phyloP scores from a whole-genome alignment of 768 basidiomycete genomes.

The Mrakia blollopis region DNA sequence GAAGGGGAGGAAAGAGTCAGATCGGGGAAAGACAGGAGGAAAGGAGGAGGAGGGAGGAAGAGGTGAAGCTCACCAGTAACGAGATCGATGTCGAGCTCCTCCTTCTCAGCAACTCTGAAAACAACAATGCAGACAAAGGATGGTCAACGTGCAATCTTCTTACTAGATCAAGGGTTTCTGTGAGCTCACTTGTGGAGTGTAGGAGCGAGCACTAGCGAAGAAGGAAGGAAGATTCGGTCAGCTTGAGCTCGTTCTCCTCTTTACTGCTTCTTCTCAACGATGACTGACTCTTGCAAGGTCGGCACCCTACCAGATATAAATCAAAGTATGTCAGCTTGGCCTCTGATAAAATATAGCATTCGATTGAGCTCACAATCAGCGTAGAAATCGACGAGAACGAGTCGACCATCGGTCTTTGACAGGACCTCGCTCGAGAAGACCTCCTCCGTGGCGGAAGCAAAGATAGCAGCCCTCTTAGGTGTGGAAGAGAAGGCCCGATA shows the following conservation, averaged over 20 bases:
- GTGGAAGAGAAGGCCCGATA: conserved; percentile 7
- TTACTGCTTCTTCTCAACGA: neutral
- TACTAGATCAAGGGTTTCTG: no score
- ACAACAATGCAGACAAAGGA: neutral
- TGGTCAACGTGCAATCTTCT: neutral
- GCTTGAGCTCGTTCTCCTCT: conserved; percentile 1
- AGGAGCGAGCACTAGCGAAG: conserved; percentile 38
- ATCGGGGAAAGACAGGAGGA: neutral
- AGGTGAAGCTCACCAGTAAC: conserved; percentile 10
- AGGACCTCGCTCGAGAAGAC: conserved; percentile 1
- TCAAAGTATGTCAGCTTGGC: neutral
- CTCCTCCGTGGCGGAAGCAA: conserved; percentile 1
- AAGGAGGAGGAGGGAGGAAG: neutral
- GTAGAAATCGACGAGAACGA: conserved; percentile 42
- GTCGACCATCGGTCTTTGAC: neutral
- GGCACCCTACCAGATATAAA: neutral
- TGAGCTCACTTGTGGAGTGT: conserved; percentile 33
- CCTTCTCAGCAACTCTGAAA: neutral
- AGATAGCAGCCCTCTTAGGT: neutral
- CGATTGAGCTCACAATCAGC: conserved; percentile 34
- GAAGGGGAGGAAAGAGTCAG: conserved; percentile 9
- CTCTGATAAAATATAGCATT: neutral
- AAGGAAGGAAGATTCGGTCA: neutral
- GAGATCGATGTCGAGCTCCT: conserved; percentile 20
- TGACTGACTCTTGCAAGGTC: conserved; percentile 23